phyloP scores from a whole-genome alignment of 2,329 filamentous ascomycete genomes.

The Cladophialophora psammophila region DNA sequence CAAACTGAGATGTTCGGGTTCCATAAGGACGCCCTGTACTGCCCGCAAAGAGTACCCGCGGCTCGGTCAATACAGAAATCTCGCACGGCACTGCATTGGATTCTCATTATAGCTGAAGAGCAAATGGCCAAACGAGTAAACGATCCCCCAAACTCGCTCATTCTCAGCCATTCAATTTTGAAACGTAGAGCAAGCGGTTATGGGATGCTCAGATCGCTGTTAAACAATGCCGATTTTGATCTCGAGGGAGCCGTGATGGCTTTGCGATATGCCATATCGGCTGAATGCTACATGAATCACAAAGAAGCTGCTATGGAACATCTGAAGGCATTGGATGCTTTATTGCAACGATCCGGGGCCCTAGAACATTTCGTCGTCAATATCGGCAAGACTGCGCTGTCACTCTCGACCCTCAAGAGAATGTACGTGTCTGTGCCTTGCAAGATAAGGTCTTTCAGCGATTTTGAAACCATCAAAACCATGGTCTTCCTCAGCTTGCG shows the following conservation, averaged over 20 bases:
- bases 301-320: slow-evolving; percentile 18
- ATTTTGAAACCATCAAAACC: slow-evolving; percentile 17
- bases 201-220: slow-evolving; percentile 12
- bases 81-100: slow-evolving; percentile 21
- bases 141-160: slow-evolving; percentile 7
- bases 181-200: slow-evolving; percentile 21
- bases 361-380: slow-evolving; percentile 15
- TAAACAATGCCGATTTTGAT: slow-evolving; percentile 15
- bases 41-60: slow-evolving; percentile 14
- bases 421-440: slow-evolving; percentile 13
- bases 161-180: slow-evolving; percentile 10
- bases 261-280: slow-evolving; percentile 19
- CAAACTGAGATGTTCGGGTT: slow-evolving; percentile 22
- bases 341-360: slow-evolving; percentile 6
- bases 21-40: slow-evolving; percentile 16
- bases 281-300: slow-evolving; percentile 19
- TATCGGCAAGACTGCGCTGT: slow-evolving; percentile 16
- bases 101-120: slow-evolving; percentile 17
- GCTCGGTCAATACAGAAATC: slow-evolving; percentile 21
- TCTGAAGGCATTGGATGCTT: slow-evolving; percentile 13
- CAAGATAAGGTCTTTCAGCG: slow-evolving; percentile 11
- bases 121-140: slow-evolving; percentile 14
- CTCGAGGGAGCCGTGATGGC: slow-evolving; percentile 12
- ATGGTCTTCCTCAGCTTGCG: slow-evolving; percentile 17
- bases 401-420: slow-evolving; percentile 14